Base-by-base conservation (phyloP, 2,329 filamentous ascomycete genomes). In the Claviceps fusiformis region DNA sequence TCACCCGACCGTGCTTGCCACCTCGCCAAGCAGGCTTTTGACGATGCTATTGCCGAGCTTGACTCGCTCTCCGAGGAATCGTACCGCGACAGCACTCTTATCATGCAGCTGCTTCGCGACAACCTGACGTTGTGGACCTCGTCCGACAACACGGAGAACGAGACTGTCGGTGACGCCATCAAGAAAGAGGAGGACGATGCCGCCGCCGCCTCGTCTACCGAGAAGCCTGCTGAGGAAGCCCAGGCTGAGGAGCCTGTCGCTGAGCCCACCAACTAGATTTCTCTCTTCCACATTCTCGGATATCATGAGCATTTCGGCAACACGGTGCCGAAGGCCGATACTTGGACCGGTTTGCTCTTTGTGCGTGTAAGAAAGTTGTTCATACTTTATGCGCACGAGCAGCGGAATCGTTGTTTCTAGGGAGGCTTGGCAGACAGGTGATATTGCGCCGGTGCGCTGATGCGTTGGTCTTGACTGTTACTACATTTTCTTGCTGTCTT, bases 121-220 rank as follows among this genome's bases (percentile, higher is more conserved):
- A 97, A 96, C 82, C 81, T 97, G 60, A 96, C 91, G 63, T 86
- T 96, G 73, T 96, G 91, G 91, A 96, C 91, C 65, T 96, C 91
- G 64, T 95, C 90, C 58, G 91, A 95, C 71, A 88, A 82, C 65
- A 84, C 79, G 66, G 92, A 95, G 73, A 78, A 80, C 58, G 88
- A 92, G 74, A 76, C 71, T 61, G 76, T 83, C 61, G 74, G 72
- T 64, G 74, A 76, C 57, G 72, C 69, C 51, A 63, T 72, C 61
- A 76, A 80, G 77, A 83, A 85, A 77, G 83, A 88, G 68, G 75
- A 79, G 64, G 68, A 65, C 56, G 76, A 78, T 67, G 69, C 71
- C 51, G 60, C 45, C 17, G 50, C 17, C 9, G 35, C 44, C 5
- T 3, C 37, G n/a, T n/a, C n/a, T 2, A 24, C 68, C 50, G 65